Evolutionary conservation across 2,329 filamentous ascomycete species (phyloP).

Genomic region (Hypoxylon sp.): DNA sequence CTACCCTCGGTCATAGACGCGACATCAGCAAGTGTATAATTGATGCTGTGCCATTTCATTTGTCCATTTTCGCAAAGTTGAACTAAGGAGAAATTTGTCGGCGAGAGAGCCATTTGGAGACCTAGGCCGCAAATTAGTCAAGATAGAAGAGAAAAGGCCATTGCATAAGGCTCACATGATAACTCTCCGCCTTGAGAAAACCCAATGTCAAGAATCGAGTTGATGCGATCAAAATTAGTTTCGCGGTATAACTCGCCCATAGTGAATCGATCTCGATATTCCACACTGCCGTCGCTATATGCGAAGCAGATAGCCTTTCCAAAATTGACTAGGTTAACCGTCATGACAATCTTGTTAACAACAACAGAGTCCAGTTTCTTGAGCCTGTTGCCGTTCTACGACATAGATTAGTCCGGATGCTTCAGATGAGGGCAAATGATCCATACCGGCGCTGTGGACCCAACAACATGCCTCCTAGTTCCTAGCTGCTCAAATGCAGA

Average conservation of each 20-base stretch:
- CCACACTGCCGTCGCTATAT: slow-evolving; percentile 84
- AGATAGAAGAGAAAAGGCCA: background rate
- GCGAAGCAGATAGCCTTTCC: slow-evolving; percentile 80
- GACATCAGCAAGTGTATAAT: slow-evolving; percentile 65
- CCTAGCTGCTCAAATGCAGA: slow-evolving; percentile 83
- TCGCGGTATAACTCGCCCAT: slow-evolving; percentile 78
- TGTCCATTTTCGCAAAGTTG: slow-evolving; percentile 72
- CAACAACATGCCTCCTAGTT: slow-evolving; percentile 69
- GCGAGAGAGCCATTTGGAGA: slow-evolving; percentile 73
- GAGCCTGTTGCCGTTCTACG: slow-evolving; percentile 58
- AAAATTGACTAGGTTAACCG: slow-evolving; percentile 76
- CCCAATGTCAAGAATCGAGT: slow-evolving; percentile 81
- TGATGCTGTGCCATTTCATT: slow-evolving; percentile 70
- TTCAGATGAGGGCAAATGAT: slow-evolving; percentile 8
- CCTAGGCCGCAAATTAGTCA: slow-evolving; percentile 56
- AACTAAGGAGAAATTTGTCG: slow-evolving; percentile 71
- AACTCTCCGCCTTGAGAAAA: slow-evolving; percentile 78
- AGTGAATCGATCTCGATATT: slow-evolving; percentile 82
- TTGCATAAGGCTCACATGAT: slow-evolving; percentile 67
- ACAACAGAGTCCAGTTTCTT: slow-evolving; percentile 77
- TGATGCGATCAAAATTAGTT: slow-evolving; percentile 74
- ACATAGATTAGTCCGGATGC: slow-evolving; percentile 35
- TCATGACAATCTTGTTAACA: slow-evolving; percentile 79
- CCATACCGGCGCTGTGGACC: slow-evolving; percentile 47
- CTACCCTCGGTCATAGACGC: slow-evolving; percentile 66